Evolutionary conservation across 2,329 filamentous ascomycete species (phyloP).

Genomic region (Phyllosticta paracitricarpa): DNA sequence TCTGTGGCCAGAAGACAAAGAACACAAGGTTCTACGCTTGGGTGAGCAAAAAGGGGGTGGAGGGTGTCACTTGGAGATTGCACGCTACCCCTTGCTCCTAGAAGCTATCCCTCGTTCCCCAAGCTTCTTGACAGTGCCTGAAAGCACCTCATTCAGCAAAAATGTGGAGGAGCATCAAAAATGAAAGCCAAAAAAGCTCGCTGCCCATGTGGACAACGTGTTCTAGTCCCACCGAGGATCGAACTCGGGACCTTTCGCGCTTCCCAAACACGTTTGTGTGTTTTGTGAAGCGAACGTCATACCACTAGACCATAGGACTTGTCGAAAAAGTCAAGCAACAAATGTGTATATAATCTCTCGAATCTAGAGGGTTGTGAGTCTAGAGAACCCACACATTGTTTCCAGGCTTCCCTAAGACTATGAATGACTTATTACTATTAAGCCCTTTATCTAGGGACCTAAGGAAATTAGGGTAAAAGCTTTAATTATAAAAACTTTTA

Average conservation of each 20-base stretch:
- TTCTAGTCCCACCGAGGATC: conserved; percentile 1
- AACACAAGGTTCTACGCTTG: not conserved
- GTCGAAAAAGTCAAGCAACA: not conserved
- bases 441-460: too few relatives aligned
- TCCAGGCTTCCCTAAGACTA: too few relatives aligned
- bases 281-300: conserved; percentile 10
- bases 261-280: not conserved
- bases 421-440: too few relatives aligned
- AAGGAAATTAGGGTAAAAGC: too few relatives aligned
- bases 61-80: not conserved
- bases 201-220: not conserved
- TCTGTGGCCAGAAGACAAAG: not conserved
- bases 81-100: not conserved
- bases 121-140: not conserved
- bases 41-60: not conserved
- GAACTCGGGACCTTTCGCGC: conserved; percentile 10
- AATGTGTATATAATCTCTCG: not conserved
- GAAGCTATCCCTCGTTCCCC: not conserved
- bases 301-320: conserved; percentile 9
- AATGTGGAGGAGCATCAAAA: not conserved
- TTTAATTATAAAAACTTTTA: too few relatives aligned
- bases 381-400: too few relatives aligned
- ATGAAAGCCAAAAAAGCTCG: not conserved
- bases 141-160: not conserved
- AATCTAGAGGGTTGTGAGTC: too few relatives aligned